Base-by-base conservation (phyloP, 495 filamentous ascomycete genomes). In the Aspergillus wentii region DNA sequence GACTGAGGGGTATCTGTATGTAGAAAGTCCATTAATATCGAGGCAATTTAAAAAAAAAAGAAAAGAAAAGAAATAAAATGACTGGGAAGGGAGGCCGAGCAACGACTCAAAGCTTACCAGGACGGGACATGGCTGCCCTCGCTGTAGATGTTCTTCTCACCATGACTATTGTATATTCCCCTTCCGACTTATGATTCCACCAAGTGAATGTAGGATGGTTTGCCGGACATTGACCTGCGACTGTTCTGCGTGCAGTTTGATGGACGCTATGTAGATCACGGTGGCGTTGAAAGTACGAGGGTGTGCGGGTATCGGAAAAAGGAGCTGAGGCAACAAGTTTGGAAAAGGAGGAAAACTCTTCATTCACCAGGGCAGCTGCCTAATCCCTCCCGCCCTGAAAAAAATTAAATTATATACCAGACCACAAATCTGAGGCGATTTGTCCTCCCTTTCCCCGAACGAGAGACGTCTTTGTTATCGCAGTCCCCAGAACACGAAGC, bases 301-400 rank as follows among this genome's bases (percentile, higher is more conserved):
- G 17, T 33, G 19, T 19, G 28, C 26, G 25, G 5, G 26, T 16
- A 15, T 19, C 37, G 17, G 21, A 8, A 23, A 16, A n/a, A 27
- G 21, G 11, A 33, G 15, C 5, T 1, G 11, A 20, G 28, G 16
- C n/a, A 8, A 17, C 17, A 39, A 35, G 30, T 46, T 29, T 47
- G 40, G 40, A 23, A 41, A 18, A 14, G 27, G 26, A 32, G 26
- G 34, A 44, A 47, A 51, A 21, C 20, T 35, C 18, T 23, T 35
- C 29, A 11, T 31, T 31, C 33, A 16, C 31, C 8, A 16, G 6
- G 14, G 3, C 28, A 14, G 29, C 29, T 8, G 3, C 17, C 14
- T 18, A 13, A 29, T 5, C 26, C 26, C 4, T 4, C 26, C 4
- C 33, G 16, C 38, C 16, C n/a, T n/a, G n/a, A 38, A 37, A 18